Base-by-base conservation (phyloP, 257 asterid species). In the Osmanthus fragrans region DNA sequence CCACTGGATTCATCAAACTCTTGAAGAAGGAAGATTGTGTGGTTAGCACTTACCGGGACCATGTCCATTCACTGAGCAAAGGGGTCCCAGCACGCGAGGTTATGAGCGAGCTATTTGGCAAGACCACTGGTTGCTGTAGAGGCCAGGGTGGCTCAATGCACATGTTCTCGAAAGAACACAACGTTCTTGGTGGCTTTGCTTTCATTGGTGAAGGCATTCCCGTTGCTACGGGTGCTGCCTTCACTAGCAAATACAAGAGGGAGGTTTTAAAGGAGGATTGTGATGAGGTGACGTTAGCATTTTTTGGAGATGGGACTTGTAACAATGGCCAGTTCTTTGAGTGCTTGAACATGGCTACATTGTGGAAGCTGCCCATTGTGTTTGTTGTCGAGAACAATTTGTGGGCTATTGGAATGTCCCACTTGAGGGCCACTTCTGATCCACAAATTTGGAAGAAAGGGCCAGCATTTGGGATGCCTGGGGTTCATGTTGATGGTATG, bases 141-240 rank as follows among this genome's bases (percentile, higher is more conserved):
- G 99, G 99, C 82, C 97, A 96, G 85, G 98, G 98, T 80, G 99
- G 99, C 36, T 96, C 98, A 0, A 96, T 96, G 99, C 98, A 93
- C 86, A 96, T 96, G 98, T 96, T 96, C 89, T 96, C 99, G 32
- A 96, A 93, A 81, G 98, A 96, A 84, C 97, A 96, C 88, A 93
- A 93, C 25, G 75, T 96, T 71, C 91, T 96, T 13, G 98, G 99
- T 68, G 99, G 98, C 19, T 96, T 96, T 37, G 98, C 99, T 51
- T 96, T 93, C 80, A 96, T 96, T 5, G 99, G 99, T 36, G 99
- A 96, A 80, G 99, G 99, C 72, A 96, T 96, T 81, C 98, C 97
- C 0, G 89, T 96, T 16, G 98, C 99, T 1, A 88, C 99, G 0
- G 98, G 99, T 37, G 99, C 97, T 37, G 99, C 98, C 65, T 93